Conservation (phyloP, 305 asterid species). For the Rubia occidens region DNA sequence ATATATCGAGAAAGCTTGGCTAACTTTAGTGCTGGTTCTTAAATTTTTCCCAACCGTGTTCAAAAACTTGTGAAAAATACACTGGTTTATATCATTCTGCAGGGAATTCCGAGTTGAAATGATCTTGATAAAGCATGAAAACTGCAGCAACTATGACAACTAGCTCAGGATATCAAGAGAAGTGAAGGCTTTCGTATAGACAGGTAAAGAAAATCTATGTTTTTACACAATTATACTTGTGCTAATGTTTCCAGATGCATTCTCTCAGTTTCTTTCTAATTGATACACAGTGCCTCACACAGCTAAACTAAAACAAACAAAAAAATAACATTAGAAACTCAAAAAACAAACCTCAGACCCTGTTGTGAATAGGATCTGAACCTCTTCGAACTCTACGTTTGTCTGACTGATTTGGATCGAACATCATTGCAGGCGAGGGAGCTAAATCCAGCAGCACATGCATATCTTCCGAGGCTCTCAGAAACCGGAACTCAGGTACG, state of each 20-base stretch:
- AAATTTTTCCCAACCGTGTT: background rate
- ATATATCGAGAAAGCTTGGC: background rate
- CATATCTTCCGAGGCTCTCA: conserved; percentile 30
- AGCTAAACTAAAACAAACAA: background rate
- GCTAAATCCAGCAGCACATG: conserved; percentile 31
- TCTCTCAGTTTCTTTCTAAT: conserved; percentile 9
- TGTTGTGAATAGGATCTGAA: conserved; percentile 84
- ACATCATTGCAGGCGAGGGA: conserved; percentile 53
- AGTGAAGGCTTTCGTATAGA: background rate
- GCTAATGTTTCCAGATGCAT: conserved; percentile 11
- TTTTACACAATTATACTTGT: conserved; percentile 16
- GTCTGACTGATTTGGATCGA: conserved; percentile 60
- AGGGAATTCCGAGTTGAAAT: background rate
- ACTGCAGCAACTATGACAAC: background rate
- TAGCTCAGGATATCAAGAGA: background rate
- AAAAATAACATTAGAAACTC: conserved; percentile 6
- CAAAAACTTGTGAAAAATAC: background rate
- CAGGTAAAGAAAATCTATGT: conserved; percentile 13
- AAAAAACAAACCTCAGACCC: conserved; percentile 27
- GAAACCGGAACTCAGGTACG: conserved; percentile 22
- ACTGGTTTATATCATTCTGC: background rate
- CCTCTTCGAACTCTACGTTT: conserved; percentile 68
- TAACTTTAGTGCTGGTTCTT: conserved; percentile 9
- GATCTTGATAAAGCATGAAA: background rate
- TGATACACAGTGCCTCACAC: conserved; percentile 13